Evolutionary conservation across 768 basidiomycete genomes (phyloP), one percentile per base, ranked within the genome.

Genomic region (Pleurotus sapidus): DNA sequence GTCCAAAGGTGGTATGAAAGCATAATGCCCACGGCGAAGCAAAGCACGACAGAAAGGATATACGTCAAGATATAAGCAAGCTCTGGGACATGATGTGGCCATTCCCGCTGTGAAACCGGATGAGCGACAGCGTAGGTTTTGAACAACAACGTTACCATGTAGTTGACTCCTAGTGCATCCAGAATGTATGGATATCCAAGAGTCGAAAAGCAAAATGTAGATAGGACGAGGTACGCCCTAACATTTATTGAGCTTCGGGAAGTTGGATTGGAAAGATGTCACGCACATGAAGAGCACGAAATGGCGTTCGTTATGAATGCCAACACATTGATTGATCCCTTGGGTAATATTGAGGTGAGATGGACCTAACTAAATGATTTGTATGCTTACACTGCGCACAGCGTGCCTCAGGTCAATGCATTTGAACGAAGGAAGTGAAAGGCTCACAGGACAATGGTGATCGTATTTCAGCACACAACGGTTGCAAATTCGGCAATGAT

Each of bases 311-410:
- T 98, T 99, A 68, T 96, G 80, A 5, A 98, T 70, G 9, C 96
- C 96, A 45, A 99, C 96, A 67, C 96, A 98, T 83, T 94, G 93
- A 70, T 98, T 98, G 49, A 98, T 85, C 95, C 95, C 93, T 95
- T 66, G 5, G 27, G 15, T 37, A 15, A 20, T 7, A n/a, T 46
- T 40, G 58, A 50, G 45, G 30, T 34, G 24, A 46, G 11, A 8
- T 25, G 23, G 37, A 15, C 14, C 27, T 18, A 60, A 40, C 9
- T 14, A 23, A n/a, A 6, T 38, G 23, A 39, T 25, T 39, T 47
- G 20, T 34, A 34, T n/a, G 71, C 77, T 65, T 60, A 80, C 78
- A 80, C 77, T 79, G 58, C 14, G 46, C 6, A 37, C 49, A 58
- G 48, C 48, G n/a, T 56, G 34, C 55, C 40, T 15, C 23, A 8